Conservation (phyloP, 495 filamentous ascomycete species). For the Lasiosphaeria miniovina region DNA sequence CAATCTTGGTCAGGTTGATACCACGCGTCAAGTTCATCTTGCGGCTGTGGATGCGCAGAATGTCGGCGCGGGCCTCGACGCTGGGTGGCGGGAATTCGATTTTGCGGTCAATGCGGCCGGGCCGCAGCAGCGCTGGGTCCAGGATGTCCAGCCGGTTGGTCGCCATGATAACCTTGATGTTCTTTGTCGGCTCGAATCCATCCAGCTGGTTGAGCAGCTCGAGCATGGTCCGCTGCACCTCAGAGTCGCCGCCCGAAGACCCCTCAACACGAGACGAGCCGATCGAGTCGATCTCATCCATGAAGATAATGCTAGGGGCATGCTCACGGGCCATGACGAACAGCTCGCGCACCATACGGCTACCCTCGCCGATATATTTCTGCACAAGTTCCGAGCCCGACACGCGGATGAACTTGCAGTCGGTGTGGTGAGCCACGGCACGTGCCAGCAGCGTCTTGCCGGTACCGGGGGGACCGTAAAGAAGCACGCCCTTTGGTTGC, state of each 20-base stretch:
- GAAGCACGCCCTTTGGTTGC: slow-evolving; percentile 93
- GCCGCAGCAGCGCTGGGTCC: slow-evolving; percentile 88
- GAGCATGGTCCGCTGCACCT: slow-evolving; percentile 99
- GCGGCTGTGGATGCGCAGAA: slow-evolving; percentile 91
- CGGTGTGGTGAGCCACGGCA: slow-evolving; percentile 95
- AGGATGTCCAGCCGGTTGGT: slow-evolving; percentile 97
- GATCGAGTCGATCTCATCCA: slow-evolving; percentile 99
- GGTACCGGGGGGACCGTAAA: slow-evolving; percentile 95
- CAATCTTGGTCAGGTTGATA: slow-evolving; percentile 97
- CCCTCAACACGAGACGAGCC: slow-evolving; percentile 95
- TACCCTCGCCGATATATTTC: slow-evolving; percentile 98
- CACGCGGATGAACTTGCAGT: slow-evolving; percentile 98
- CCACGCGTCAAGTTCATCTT: slow-evolving; percentile 98
- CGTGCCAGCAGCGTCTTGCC: slow-evolving; percentile 95
- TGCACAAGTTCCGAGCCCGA: slow-evolving; percentile 95
- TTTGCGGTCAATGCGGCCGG: slow-evolving; percentile 96
- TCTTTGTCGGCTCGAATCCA: slow-evolving; percentile 99
- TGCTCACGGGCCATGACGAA: slow-evolving; percentile 99
- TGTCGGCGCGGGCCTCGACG: slow-evolving; percentile 95
- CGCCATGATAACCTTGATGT: slow-evolving; percentile 99
- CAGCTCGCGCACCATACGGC: slow-evolving; percentile 95
- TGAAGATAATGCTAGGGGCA: slow-evolving; percentile 99
- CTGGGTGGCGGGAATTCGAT: slow-evolving; percentile 99
- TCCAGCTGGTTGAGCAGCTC: slow-evolving; percentile 98
- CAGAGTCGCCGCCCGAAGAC: slow-evolving; percentile 92